These are phyloP conservation scores for Colletotrichum spinosum DNA, from an alignment of 2,329 filamentous ascomycete genomes.

Conservation along the genomic window DNA sequence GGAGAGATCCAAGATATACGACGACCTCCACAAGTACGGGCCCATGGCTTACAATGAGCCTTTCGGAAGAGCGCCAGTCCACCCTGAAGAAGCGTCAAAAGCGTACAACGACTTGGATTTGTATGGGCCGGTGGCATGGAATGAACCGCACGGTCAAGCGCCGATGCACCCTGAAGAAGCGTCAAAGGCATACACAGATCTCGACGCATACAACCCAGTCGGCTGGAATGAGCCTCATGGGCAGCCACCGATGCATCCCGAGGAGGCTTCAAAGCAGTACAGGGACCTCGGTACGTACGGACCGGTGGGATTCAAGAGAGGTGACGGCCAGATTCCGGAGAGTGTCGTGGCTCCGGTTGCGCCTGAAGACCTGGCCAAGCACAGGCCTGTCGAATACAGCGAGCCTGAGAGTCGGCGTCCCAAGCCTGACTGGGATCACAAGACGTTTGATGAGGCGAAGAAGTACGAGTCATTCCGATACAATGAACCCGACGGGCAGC, in stretches of 20 bases:
- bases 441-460: conserved; percentile 50
- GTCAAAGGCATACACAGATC: conserved; percentile 34
- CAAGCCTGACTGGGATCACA: conserved; percentile 49
- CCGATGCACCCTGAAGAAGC: conserved; percentile 28
- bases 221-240: conserved; percentile 42
- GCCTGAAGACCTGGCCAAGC: conserved; percentile 30
- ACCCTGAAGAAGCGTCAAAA: conserved; percentile 50
- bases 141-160: conserved; percentile 39
- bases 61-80: conserved; percentile 44
- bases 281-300: conserved; percentile 49
- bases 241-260: conserved; percentile 39
- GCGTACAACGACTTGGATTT: conserved; percentile 53
- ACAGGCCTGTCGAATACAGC: conserved; percentile 28
- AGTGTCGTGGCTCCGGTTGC: conserved; percentile 13
- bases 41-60: conserved; percentile 50
- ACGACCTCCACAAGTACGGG: conserved; percentile 50
- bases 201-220: conserved; percentile 37
- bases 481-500: conserved; percentile 49
- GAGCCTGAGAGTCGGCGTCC: conserved; percentile 41
- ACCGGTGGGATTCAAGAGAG: conserved; percentile 41
- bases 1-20: conserved; percentile 54
- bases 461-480: conserved; percentile 52
- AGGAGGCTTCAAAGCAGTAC: conserved; percentile 52
- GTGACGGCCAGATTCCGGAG: conserved; percentile 32
- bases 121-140: conserved; percentile 45